These are phyloP conservation scores for Pseudopithomyces chartarum DNA, from an alignment of 2,329 filamentous ascomycete genomes.

Conservation along the genomic window DNA sequence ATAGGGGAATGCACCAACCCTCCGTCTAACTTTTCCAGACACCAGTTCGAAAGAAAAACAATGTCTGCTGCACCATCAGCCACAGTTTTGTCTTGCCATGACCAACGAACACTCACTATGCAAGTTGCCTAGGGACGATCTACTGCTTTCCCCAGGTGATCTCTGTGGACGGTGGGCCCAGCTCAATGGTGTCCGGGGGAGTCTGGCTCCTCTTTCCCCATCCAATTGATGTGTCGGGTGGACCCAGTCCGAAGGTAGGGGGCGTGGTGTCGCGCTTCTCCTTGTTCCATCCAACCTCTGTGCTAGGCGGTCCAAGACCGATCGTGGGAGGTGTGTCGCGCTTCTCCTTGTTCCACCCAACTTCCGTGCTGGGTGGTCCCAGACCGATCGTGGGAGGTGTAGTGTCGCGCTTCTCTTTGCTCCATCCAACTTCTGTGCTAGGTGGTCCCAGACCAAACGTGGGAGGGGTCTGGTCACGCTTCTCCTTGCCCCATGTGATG, in stretches of 20 bases:
- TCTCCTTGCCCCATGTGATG: slow-evolving; percentile 27
- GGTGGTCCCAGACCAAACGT: slow-evolving; percentile 21
- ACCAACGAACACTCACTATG: background rate
- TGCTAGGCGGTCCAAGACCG: slow-evolving; percentile 5
- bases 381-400: background rate
- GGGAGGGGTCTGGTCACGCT: slow-evolving; percentile 6
- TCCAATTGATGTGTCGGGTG: background rate
- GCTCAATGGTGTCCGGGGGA: slow-evolving; percentile 11
- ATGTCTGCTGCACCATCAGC: background rate
- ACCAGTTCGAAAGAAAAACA: background rate
- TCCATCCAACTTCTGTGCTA: slow-evolving; percentile 22
- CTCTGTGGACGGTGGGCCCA: slow-evolving; percentile 21
- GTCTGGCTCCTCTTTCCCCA: slow-evolving; percentile 8
- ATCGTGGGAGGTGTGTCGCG: slow-evolving; percentile 2
- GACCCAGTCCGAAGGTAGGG: slow-evolving; percentile 4
- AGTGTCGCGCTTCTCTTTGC: background rate
- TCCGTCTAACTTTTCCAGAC: background rate
- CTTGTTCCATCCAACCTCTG: slow-evolving; percentile 4
- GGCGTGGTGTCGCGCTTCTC: background rate
- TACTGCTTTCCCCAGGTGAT: slow-evolving; percentile 11
- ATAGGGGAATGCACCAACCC: background rate
- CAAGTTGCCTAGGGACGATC: background rate
- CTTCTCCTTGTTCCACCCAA: background rate
- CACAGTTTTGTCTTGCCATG: background rate
- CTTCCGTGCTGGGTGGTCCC: background rate